Evolutionary conservation across 768 basidiomycete species (phyloP).

Genomic region (Collybia sordida): DNA sequence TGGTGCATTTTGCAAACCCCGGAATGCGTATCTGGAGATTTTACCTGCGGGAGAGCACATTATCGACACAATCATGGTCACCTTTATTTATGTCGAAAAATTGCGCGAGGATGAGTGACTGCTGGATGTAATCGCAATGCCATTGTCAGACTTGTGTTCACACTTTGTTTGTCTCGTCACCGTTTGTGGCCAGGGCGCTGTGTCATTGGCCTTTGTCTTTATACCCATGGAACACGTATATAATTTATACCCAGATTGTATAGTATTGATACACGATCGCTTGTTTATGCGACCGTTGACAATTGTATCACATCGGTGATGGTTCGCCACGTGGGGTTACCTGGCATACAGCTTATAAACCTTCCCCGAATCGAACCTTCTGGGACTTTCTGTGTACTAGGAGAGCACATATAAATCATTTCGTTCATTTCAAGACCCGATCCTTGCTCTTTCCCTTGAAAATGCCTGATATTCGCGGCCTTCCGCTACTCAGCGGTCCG

Average conservation of each 20-base stretch:
- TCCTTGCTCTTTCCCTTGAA: neutral
- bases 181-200: too few relatives aligned
- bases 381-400: slow-evolving; percentile 9
- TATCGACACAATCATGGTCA: slow-evolving; percentile 27
- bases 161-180: too few relatives aligned
- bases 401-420: neutral
- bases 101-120: slow-evolving; percentile 19
- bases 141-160: too few relatives aligned
- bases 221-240: too few relatives aligned
- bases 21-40: slow-evolving; percentile 24
- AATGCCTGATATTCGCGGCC: slow-evolving; percentile 40
- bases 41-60: slow-evolving; percentile 25
- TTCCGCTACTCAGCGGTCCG: slow-evolving; percentile 73
- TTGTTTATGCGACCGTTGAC: too few relatives aligned
- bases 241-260: too few relatives aligned
- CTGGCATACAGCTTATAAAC: neutral
- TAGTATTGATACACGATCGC: too few relatives aligned
- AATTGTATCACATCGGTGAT: too few relatives aligned
- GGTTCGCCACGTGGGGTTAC: neutral
- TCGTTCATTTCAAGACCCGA: neutral
- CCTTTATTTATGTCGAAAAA: slow-evolving; percentile 30
- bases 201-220: too few relatives aligned
- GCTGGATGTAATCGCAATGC: neutral
- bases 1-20: slow-evolving; percentile 8
- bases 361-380: slow-evolving; percentile 10